A percentile compares a stretch with the other conserved stretches of the same genome.
phyloP scores from a whole-genome alignment of 495 filamentous ascomycete species.

The Aspergillus biplanus region DNA sequence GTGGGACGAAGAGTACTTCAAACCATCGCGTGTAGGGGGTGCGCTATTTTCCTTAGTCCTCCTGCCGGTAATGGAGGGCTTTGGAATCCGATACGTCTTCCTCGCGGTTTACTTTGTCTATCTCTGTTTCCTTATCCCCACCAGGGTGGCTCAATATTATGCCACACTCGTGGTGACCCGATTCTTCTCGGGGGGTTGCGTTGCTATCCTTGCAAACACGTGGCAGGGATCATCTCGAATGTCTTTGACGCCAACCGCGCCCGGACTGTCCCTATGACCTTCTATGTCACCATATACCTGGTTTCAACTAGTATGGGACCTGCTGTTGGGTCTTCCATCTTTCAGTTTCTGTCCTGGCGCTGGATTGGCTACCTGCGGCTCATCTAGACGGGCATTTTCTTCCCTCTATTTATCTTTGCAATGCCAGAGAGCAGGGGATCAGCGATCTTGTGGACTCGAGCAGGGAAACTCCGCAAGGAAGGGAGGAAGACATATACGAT shows the following conservation, averaged over 20 bases:
- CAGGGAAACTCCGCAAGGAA: conserved; percentile 31
- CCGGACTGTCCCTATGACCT: conserved; percentile 46
- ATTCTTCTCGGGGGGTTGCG: conserved; percentile 53
- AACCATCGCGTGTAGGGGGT: neutral
- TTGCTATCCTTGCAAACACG: conserved; percentile 46
- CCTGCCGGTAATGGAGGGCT: conserved; percentile 57
- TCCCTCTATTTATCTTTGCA: conserved; percentile 43
- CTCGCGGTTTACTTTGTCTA: conserved; percentile 48
- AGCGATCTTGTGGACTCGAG: conserved; percentile 42
- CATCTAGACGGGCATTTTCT: conserved; percentile 45
- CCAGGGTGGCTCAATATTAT: conserved; percentile 54
- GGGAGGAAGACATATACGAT: conserved; percentile 38
- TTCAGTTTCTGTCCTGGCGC: conserved; percentile 45
- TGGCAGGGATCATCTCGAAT: conserved; percentile 50
- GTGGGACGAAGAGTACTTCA: neutral
- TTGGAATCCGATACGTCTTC: conserved; percentile 51
- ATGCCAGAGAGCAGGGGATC: conserved; percentile 48
- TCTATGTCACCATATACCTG: conserved; percentile 48
- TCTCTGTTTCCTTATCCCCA: conserved; percentile 49
- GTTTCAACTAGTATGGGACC: conserved; percentile 51
- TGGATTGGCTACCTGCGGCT: conserved; percentile 56
- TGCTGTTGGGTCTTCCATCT: conserved; percentile 48
- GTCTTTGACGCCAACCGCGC: conserved; percentile 44
- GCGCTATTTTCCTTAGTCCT: too few relatives aligned
- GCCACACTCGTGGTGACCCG: conserved; percentile 51